Percentiles rank a stretch among this genome's conserved stretches.
Evolutionary conservation across 768 basidiomycete genomes (phyloP).

Genomic region (Pleurotus ostreatus): DNA sequence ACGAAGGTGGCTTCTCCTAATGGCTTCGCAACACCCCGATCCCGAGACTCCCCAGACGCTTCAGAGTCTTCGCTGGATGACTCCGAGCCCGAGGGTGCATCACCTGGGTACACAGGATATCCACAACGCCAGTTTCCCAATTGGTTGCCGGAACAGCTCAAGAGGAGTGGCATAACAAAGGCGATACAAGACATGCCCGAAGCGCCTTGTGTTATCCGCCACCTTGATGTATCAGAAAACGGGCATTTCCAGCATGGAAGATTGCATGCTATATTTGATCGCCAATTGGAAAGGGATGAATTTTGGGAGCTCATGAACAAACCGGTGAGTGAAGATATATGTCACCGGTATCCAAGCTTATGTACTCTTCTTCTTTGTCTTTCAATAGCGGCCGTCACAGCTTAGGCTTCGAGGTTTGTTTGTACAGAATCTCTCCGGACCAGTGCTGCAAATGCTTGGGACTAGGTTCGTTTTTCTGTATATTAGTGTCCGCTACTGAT

Average conservation of each 20-base stretch:
- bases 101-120: constrained; percentile 23
- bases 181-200: constrained; percentile 20
- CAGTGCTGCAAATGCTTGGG: constrained; percentile 53
- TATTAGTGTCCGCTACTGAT: neutral
- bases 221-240: constrained; percentile 33
- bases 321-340: constrained; percentile 21
- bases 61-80: too few species aligned
- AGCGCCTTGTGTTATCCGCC: constrained; percentile 25
- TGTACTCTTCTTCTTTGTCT: neutral
- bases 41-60: too few species aligned
- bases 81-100: neutral
- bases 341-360: neutral
- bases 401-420: constrained; percentile 48
- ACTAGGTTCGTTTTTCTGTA: constrained; percentile 26
- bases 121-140: neutral
- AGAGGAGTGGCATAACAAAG: constrained; percentile 21
- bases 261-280: constrained; percentile 16
- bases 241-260: constrained; percentile 23
- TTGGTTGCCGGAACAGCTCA: neutral
- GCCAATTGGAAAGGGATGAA: constrained; percentile 15
- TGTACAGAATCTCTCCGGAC: constrained; percentile 43
- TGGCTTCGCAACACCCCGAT: neutral
- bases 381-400: constrained; percentile 20
- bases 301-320: constrained; percentile 31
- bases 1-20: neutral